These are phyloP conservation scores for Gossypium turneri DNA, from an alignment of 345 rosid genomes.

Conservation along the genomic window DNA sequence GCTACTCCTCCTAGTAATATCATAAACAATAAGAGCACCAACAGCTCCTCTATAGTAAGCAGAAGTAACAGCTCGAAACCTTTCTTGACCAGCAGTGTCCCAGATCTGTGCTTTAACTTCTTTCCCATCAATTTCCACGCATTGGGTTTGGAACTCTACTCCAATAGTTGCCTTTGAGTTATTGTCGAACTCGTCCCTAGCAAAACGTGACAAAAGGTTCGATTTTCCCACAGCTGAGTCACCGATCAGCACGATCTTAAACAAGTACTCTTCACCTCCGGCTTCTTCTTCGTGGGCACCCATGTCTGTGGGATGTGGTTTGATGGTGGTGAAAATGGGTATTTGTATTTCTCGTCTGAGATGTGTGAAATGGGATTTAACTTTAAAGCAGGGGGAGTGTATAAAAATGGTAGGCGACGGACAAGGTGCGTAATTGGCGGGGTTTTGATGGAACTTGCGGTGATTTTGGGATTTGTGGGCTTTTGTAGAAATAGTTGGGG, in stretches of 20 bases:
- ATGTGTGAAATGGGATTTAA: neutral
- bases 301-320: conserved; percentile 28
- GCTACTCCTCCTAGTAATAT: conserved; percentile 63
- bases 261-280: conserved; percentile 68
- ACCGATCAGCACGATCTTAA: conserved; percentile 87
- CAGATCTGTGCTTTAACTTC: conserved; percentile 96
- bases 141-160: conserved; percentile 86
- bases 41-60: conserved; percentile 95
- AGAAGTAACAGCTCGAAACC: conserved; percentile 92
- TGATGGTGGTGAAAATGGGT: neutral
- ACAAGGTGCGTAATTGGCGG: conserved; percentile 57
- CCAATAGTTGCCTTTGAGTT: conserved; percentile 94
- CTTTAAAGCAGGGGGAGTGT: conserved; percentile 14
- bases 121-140: conserved; percentile 78
- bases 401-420: conserved; percentile 24
- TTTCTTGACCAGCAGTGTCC: conserved; percentile 98
- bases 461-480: neutral
- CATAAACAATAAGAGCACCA: conserved; percentile 89
- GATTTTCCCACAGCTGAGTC: conserved; percentile 97
- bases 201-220: conserved; percentile 71
- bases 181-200: conserved; percentile 77
- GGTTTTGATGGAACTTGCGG: conserved; percentile 9
- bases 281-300: conserved; percentile 31
- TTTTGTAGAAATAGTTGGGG: neutral
- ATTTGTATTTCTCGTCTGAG: neutral